Conservation (phyloP, 1,284 basidiomycete genomes). For the Inonotus obliquus region DNA sequence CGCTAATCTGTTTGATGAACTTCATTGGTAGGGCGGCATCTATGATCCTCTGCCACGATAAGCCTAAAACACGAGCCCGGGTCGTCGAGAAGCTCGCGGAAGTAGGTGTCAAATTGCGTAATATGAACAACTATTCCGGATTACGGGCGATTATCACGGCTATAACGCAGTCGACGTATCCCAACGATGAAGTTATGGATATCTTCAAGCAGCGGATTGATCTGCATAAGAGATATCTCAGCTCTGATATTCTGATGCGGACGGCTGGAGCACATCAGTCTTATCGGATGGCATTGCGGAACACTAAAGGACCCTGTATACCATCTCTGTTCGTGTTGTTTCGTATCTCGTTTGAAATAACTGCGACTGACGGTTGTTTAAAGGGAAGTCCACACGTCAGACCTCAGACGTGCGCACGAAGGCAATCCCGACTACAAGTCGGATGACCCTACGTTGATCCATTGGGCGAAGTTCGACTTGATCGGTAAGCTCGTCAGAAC, state of each 20-base stretch:
- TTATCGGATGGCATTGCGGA: slow-evolving; percentile 73
- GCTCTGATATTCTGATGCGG: slow-evolving; percentile 73
- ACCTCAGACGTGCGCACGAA: slow-evolving; percentile 74
- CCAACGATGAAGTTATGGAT: slow-evolving; percentile 68
- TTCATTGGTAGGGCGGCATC: slow-evolving; percentile 64
- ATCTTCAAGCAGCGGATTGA: slow-evolving; percentile 58
- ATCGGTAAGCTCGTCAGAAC: slow-evolving; percentile 72
- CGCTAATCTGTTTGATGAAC: background rate
- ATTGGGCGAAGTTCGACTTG: slow-evolving; percentile 85
- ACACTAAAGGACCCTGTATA: slow-evolving; percentile 77
- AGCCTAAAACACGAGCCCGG: slow-evolving; percentile 55
- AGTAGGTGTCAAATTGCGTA: slow-evolving; percentile 63
- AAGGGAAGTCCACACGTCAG: slow-evolving; percentile 81
- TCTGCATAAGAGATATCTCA: slow-evolving; percentile 64
- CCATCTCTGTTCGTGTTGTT: slow-evolving; percentile 61
- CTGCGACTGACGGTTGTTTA: slow-evolving; percentile 8
- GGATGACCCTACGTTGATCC: slow-evolving; percentile 59
- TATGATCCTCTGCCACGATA: slow-evolving; percentile 74
- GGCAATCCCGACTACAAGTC: slow-evolving; percentile 64
- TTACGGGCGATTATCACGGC: slow-evolving; percentile 77
- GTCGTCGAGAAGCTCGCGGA: slow-evolving; percentile 78
- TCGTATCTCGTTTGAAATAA: slow-evolving; percentile 2
- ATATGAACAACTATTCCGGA: slow-evolving; percentile 75
- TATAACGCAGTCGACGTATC: slow-evolving; percentile 68
- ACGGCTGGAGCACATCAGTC: slow-evolving; percentile 69